phyloP scores from a whole-genome alignment of 805 yeast species.

The Spathaspora sp. region DNA sequence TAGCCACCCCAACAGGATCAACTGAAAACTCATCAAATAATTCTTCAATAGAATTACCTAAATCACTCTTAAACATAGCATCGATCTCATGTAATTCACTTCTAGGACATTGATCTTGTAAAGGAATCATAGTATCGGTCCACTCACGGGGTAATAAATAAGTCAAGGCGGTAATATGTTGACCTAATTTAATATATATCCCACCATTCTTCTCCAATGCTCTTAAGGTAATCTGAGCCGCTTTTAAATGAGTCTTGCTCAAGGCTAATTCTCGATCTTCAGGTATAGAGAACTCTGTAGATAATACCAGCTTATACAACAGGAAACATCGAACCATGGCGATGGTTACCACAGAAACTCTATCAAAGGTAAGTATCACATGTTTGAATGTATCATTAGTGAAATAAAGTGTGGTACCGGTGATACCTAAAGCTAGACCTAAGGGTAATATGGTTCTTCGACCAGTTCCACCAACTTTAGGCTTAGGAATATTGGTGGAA shows the following conservation, averaged over 20 bases:
- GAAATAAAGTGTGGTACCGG: constrained; percentile 21
- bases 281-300: constrained; percentile 34
- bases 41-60: constrained; percentile 54
- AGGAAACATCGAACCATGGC: constrained; percentile 75
- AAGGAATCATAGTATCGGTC: constrained; percentile 91
- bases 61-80: constrained; percentile 63
- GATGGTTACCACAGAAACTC: constrained; percentile 59
- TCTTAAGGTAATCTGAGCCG: constrained; percentile 73
- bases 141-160: constrained; percentile 89
- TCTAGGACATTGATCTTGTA: constrained; percentile 87
- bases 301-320: constrained; percentile 59
- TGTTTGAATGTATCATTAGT: constrained; percentile 39
- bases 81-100: constrained; percentile 69
- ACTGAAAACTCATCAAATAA: constrained; percentile 64
- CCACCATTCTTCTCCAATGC: constrained; percentile 91
- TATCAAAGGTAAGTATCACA: constrained; percentile 32
- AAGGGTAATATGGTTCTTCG: constrained; percentile 4
- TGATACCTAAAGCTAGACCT: constrained; percentile 26
- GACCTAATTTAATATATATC: constrained; percentile 89
- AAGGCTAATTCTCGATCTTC: constrained; percentile 52
- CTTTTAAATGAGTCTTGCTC: constrained; percentile 61
- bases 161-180: constrained; percentile 88
- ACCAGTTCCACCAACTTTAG: not conserved
- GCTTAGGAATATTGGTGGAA: not conserved
- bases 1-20: constrained; percentile 89